phyloP scores from a whole-genome alignment of 306 rosid genomes.

The Citrullus colocynthis region DNA sequence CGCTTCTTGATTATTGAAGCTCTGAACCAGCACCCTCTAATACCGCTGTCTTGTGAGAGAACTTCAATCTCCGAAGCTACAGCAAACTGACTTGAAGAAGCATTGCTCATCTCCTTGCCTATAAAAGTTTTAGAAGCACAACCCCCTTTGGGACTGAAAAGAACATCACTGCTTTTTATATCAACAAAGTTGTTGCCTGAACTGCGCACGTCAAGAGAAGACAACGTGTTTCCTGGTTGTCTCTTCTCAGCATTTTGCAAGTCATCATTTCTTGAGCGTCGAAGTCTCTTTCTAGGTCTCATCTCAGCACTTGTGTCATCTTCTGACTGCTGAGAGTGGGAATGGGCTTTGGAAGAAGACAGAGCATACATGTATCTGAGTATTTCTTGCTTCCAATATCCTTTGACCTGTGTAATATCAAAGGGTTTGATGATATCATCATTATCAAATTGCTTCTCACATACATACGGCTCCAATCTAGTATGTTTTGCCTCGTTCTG shows the following conservation, averaged over 20 bases:
- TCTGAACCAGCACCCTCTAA: slow-evolving; percentile 86
- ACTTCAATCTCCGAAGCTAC: slow-evolving; percentile 68
- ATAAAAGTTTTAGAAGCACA: slow-evolving; percentile 10
- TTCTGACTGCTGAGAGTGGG: slow-evolving; percentile 29
- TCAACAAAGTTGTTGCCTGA: slow-evolving; percentile 3
- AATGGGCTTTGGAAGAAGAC: slow-evolving; percentile 27
- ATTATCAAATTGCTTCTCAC: slow-evolving; percentile 47
- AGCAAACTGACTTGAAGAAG: slow-evolving; percentile 9
- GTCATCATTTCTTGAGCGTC: slow-evolving; percentile 16
- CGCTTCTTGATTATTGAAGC: slow-evolving; percentile 53
- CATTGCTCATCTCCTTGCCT: slow-evolving; percentile 13
- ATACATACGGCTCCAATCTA: slow-evolving; percentile 45
- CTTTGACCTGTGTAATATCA: slow-evolving; percentile 62
- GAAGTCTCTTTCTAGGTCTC: slow-evolving; percentile 56
- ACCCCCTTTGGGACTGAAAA: slow-evolving; percentile 10
- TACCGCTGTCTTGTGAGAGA: slow-evolving; percentile 82
- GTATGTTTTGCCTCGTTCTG: slow-evolving; percentile 39
- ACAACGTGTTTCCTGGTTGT: slow-evolving; percentile 8
- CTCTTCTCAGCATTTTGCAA: slow-evolving; percentile 3
- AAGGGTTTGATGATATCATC: slow-evolving; percentile 58
- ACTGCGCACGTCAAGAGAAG: slow-evolving; percentile 6
- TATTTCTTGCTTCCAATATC: slow-evolving; percentile 84
- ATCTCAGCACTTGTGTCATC: slow-evolving; percentile 16
- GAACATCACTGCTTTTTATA: slow-evolving; percentile 14
- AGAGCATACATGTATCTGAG: slow-evolving; percentile 40